Evolutionary conservation across 768 basidiomycete genomes (phyloP).

Genomic region (Phaffia tasmanica): DNA sequence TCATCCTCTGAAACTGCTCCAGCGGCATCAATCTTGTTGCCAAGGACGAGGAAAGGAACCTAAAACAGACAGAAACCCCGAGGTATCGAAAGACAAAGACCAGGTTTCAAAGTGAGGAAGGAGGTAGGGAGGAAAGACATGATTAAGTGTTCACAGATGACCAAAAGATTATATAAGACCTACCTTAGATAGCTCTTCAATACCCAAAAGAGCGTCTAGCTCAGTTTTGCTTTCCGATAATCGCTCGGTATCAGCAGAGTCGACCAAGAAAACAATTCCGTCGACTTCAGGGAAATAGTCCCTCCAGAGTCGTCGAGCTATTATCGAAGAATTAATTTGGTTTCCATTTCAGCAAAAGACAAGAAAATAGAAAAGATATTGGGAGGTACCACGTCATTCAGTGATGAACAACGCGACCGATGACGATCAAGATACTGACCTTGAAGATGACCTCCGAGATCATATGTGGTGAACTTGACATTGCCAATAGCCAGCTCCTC

Average conservation of each 20-base stretch:
- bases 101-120: too few species aligned
- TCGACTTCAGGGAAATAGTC: conserved; percentile 99
- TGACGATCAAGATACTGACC: conserved; percentile 43
- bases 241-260: conserved; percentile 91
- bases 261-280: conserved; percentile 95
- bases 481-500: conserved; percentile 98
- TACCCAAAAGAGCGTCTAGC: conserved; percentile 86
- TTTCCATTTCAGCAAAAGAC: not conserved
- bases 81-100: not conserved
- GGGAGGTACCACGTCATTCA: not conserved
- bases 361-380: not conserved
- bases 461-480: conserved; percentile 97
- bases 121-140: not conserved
- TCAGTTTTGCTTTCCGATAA: conserved; percentile 95
- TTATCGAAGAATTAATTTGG: not conserved
- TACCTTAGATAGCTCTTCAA: conserved; percentile 76
- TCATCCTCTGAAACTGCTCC: conserved; percentile 97
- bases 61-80: not conserved
- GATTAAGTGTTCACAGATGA: not conserved
- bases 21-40: conserved; percentile 99
- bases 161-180: not conserved
- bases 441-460: conserved; percentile 94
- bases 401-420: not conserved
- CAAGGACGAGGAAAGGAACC: conserved; percentile 94
- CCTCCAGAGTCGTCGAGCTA: conserved; percentile 94